phyloP scores from a whole-genome alignment of 2,329 filamentous ascomycete genomes.

The Uncinocarpus reesii region DNA sequence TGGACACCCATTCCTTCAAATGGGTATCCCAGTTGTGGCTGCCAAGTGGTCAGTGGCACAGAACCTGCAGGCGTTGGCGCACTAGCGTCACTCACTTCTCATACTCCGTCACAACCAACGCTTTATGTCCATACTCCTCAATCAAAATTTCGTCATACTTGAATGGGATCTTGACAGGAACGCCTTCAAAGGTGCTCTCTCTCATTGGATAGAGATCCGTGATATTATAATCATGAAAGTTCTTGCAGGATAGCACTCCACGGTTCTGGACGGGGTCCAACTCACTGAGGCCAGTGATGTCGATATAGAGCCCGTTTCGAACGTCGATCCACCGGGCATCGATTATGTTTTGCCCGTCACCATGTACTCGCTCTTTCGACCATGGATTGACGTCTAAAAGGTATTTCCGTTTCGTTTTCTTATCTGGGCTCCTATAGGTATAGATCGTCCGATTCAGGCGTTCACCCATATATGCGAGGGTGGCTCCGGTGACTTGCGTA shows the following conservation, averaged over 20 bases:
- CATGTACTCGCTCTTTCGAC: conserved; percentile 50
- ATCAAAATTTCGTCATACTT: conserved; percentile 32
- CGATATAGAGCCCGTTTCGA: conserved; percentile 66
- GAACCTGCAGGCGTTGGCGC: not conserved
- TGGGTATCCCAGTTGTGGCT: conserved; percentile 33
- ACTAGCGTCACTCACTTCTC: conserved; percentile 27
- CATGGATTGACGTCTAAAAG: conserved; percentile 69
- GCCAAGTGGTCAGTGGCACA: not conserved
- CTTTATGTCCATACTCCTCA: conserved; percentile 32
- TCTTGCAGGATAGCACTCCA: conserved; percentile 69
- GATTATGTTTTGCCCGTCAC: conserved; percentile 66
- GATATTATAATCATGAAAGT: conserved; percentile 60
- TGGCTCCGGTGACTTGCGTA: conserved; percentile 61
- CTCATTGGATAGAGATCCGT: conserved; percentile 68
- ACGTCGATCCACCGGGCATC: conserved; percentile 76
- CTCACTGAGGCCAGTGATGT: conserved; percentile 68
- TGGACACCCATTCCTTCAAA: conserved; percentile 27
- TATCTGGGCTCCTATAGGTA: conserved; percentile 34
- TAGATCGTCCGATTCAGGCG: conserved; percentile 59
- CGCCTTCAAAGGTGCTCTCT: conserved; percentile 63
- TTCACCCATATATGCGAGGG: conserved; percentile 54
- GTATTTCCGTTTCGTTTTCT: conserved; percentile 45
- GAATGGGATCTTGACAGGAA: conserved; percentile 56
- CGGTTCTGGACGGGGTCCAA: conserved; percentile 50
- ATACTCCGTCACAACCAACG: conserved; percentile 28